Evolutionary conservation across 2,329 filamentous ascomycete species (phyloP).

Genomic region (Zymoseptoria pseudotritici): DNA sequence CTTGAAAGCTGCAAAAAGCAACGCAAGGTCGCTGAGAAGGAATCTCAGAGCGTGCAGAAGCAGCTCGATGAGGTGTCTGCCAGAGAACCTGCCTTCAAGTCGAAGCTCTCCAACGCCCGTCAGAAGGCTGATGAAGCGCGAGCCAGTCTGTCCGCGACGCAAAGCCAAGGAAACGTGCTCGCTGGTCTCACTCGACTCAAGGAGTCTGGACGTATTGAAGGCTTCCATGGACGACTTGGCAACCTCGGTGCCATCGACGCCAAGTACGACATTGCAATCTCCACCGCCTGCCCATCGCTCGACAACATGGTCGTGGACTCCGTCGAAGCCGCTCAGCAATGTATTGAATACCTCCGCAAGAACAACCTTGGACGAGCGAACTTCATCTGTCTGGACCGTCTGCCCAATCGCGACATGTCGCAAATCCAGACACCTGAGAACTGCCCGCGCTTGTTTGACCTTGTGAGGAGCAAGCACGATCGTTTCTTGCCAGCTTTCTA

Average conservation of each 20-base stretch:
- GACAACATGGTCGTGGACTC: slow-evolving; percentile 97
- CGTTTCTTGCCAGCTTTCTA: slow-evolving; percentile 88
- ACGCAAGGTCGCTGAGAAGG: slow-evolving; percentile 64
- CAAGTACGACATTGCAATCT: slow-evolving; percentile 96
- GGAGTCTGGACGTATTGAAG: slow-evolving; percentile 92
- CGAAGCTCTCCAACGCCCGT: slow-evolving; percentile 78
- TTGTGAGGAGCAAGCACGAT: slow-evolving; percentile 82
- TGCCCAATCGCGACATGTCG: slow-evolving; percentile 69
- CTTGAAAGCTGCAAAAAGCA: slow-evolving; percentile 69
- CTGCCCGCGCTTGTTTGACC: slow-evolving; percentile 84
- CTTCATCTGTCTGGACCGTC: slow-evolving; percentile 89
- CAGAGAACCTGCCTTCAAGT: slow-evolving; percentile 74
- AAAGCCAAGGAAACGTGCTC: slow-evolving; percentile 78
- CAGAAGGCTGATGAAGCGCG: slow-evolving; percentile 96
- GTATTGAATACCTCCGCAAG: slow-evolving; percentile 94
- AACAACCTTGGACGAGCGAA: slow-evolving; percentile 95
- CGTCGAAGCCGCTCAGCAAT: slow-evolving; percentile 92
- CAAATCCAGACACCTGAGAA: slow-evolving; percentile 82
- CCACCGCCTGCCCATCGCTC: slow-evolving; percentile 82
- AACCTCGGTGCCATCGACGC: slow-evolving; percentile 90
- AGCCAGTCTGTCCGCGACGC: slow-evolving; percentile 79
- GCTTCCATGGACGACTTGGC: slow-evolving; percentile 90
- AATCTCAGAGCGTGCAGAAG: slow-evolving; percentile 61
- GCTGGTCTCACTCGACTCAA: slow-evolving; percentile 88
- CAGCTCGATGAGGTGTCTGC: slow-evolving; percentile 65